phyloP scores from a whole-genome alignment of 2,329 filamentous ascomycete genomes.

The Beauveria bassiana region DNA sequence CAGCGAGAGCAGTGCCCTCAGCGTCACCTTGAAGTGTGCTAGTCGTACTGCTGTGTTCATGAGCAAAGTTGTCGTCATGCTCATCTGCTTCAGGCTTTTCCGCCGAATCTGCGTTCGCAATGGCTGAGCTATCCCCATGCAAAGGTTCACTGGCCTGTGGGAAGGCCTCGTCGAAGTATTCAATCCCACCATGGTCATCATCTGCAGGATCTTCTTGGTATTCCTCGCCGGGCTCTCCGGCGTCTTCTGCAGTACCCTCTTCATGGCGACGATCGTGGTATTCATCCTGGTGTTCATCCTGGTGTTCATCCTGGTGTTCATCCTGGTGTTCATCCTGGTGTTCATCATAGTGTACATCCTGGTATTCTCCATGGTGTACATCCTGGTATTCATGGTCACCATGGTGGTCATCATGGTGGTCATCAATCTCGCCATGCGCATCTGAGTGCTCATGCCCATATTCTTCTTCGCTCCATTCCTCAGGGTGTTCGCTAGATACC shows the following conservation, averaged over 20 bases:
- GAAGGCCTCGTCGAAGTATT: slow-evolving; percentile 14
- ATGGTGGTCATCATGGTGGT: slow-evolving; percentile 14
- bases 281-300: slow-evolving; percentile 13
- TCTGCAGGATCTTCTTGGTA: slow-evolving; percentile 12
- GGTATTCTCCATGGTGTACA: slow-evolving; percentile 14
- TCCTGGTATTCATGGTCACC: slow-evolving; percentile 5
- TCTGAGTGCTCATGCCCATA: not conserved
- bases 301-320: slow-evolving; percentile 16
- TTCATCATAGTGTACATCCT: slow-evolving; percentile 12
- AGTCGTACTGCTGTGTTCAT: slow-evolving; percentile 20
- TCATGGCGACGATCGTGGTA: not conserved
- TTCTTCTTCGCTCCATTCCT: slow-evolving; percentile 18
- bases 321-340: slow-evolving; percentile 16
- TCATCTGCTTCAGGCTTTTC: slow-evolving; percentile 15
- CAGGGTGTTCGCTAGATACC: slow-evolving; percentile 13
- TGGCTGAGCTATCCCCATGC: not conserved
- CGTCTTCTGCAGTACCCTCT: slow-evolving; percentile 4
- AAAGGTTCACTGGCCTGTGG: slow-evolving; percentile 10
- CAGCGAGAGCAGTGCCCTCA: slow-evolving; percentile 19
- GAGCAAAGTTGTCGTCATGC: slow-evolving; percentile 16
- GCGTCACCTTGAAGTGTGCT: slow-evolving; percentile 26
- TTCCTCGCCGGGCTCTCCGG: slow-evolving; percentile 16
- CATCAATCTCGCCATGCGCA: slow-evolving; percentile 12
- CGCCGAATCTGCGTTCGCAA: slow-evolving; percentile 13
- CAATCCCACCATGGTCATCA: slow-evolving; percentile 12